Base-by-base conservation (phyloP, 129 eudicot genomes). In the Scalesia atractyloides region DNA sequence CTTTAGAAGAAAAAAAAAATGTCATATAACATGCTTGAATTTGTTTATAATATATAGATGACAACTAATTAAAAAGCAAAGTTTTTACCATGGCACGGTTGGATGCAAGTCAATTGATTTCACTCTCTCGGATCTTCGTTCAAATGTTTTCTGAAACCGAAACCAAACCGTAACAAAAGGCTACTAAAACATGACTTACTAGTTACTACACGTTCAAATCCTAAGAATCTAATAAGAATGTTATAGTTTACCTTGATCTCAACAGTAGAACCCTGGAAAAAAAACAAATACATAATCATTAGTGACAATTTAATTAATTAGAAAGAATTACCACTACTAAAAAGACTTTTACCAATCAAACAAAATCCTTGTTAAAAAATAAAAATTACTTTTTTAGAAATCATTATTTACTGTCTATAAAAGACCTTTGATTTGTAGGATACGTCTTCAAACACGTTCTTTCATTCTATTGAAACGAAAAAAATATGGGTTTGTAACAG, bases 41-140 rank as follows among this genome's bases (percentile, higher is more conserved):
- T 33, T 60, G 18, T 20, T 17, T 58, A 5, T 68, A 52, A 44
- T 19, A 30, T 9, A 19, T 19, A 56, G 62, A 51, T 1, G 13
- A 4, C 33, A 66, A 43, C 63, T 50, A 20, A 5, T 2, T 43
- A 8, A 33, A 15, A 34, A 70, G 54, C 26, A 15, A 75, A 26
- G 14, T 12, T 3, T 26, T 59, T 86, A 94, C 98, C 97, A 94
- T 82, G 97, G 93, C 81, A 86, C 91, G 9, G 88, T 82, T 3
- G 96, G 97, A 84, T 94, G 98, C 56, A 94, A 86, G 77, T 94
- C 91, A 61, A 86, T 82, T 11, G 96, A 94, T 60, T 88, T 90
- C 41, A 90, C 91, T 78, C 96, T 74, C 51, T 84, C 97, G 30
- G 98, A 94, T 84, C 84, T 80, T 69, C 69, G 86, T 7, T 85